Conservation (phyloP, 2,329 filamentous ascomycete genomes). For the Trichoderma atrobrunneum region DNA sequence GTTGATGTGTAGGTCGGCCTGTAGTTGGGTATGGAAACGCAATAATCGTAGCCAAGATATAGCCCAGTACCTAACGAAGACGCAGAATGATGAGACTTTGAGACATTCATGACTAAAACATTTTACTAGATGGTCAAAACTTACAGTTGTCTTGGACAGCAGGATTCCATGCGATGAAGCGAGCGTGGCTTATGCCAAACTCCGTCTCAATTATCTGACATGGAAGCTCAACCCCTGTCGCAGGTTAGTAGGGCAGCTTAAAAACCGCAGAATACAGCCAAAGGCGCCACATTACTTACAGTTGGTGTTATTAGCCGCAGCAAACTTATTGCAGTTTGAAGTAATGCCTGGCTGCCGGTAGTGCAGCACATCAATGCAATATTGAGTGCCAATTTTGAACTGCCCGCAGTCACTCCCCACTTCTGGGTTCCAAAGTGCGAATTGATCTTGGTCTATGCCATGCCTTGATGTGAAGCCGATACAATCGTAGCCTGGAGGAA, state of each 20-base stretch:
- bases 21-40: background rate
- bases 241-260: background rate
- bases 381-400: background rate
- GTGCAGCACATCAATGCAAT: background rate
- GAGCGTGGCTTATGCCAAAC: background rate
- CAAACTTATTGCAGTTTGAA: background rate
- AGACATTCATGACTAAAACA: background rate
- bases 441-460: background rate
- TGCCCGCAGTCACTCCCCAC: background rate
- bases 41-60: background rate
- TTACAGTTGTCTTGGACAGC: background rate
- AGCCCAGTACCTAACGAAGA: background rate
- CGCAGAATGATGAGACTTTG: background rate
- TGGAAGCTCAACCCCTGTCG: background rate
- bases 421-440: background rate
- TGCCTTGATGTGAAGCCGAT: background rate
- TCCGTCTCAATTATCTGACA: background rate
- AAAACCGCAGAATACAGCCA: fast-evolving
- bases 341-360: background rate
- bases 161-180: background rate
- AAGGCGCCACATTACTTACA: background rate
- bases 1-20: background rate
- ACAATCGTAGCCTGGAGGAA: background rate
- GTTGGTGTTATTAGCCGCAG: background rate
- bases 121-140: background rate